Conservation (phyloP, 202 grass and related monocot species). For the Saccharum hybrid region DNA sequence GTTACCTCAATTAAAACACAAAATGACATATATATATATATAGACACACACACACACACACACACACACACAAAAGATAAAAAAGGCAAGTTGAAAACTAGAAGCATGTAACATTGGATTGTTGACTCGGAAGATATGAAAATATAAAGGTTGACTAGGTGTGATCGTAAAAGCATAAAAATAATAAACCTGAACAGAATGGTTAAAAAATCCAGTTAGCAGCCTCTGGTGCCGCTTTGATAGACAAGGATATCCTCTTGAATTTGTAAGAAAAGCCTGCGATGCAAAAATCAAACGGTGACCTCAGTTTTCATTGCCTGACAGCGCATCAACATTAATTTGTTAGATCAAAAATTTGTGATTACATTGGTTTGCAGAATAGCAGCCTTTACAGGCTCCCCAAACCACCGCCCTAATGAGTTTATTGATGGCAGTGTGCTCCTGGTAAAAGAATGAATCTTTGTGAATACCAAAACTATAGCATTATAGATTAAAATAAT, state of each 20-base stretch:
- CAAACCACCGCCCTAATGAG: slow-evolving; percentile 87
- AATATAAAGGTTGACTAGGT: neutral
- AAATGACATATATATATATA: neutral
- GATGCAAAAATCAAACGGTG: neutral
- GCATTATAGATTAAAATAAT: slow-evolving; percentile 34
- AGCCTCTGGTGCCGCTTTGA: slow-evolving; percentile 85
- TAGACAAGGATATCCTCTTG: slow-evolving; percentile 84
- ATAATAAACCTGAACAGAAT: slow-evolving; percentile 88
- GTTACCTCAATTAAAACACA: neutral
- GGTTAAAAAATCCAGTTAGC: slow-evolving; percentile 82
- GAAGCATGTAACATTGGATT: neutral
- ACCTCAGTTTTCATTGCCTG: slow-evolving; percentile 14
- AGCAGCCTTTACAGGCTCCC: slow-evolving; percentile 90
- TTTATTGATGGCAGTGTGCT: slow-evolving; percentile 81
- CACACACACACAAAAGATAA: neutral
- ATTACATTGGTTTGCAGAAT: slow-evolving; percentile 87
- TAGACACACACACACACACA: no score
- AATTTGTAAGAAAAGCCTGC: slow-evolving; percentile 92
- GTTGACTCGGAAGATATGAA: slow-evolving; percentile 25
- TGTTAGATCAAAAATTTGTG: slow-evolving; percentile 5
- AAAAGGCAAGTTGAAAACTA: slow-evolving; percentile 13
- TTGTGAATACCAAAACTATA: slow-evolving; percentile 41
- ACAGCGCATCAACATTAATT: slow-evolving; percentile 15
- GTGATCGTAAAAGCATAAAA: neutral
- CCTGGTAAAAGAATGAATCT: slow-evolving; percentile 63